Conservation (phyloP, 176 grass and related monocot species). For the Musa acuminata region DNA sequence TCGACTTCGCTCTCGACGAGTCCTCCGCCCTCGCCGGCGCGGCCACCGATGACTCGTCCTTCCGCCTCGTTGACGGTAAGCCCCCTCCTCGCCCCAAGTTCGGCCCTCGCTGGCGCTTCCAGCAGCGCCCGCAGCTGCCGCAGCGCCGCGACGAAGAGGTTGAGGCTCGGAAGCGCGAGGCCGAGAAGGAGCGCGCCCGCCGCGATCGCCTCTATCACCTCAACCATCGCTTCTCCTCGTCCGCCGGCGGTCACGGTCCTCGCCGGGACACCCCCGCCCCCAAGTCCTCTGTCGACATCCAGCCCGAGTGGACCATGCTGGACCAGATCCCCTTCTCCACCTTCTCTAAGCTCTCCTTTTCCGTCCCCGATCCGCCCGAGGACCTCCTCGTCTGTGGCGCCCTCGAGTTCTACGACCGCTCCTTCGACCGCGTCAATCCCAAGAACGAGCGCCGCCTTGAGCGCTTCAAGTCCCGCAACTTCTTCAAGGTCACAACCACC, state of each 20-base stretch:
- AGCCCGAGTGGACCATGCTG: constrained; percentile 13
- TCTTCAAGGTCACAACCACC: constrained; percentile 14
- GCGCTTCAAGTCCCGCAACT: constrained; percentile 14
- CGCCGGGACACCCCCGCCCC: not conserved
- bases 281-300: constrained; percentile 14
- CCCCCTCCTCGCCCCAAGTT: constrained; percentile 4
- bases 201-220: constrained; percentile 10
- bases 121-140: constrained; percentile 9
- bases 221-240: not conserved
- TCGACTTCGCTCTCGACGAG: constrained; percentile 13
- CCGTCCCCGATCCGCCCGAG: constrained; percentile 4
- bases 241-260: not conserved
- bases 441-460: constrained; percentile 15
- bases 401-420: constrained; percentile 13
- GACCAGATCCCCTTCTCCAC: constrained; percentile 16
- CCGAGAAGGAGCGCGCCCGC: constrained; percentile 14
- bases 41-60: not conserved
- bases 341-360: constrained; percentile 12
- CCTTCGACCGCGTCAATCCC: constrained; percentile 11
- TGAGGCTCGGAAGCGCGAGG: constrained; percentile 11
- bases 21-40: not conserved
- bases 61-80: constrained; percentile 14
- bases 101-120: constrained; percentile 14
- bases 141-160: constrained; percentile 12
- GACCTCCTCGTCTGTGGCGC: constrained; percentile 13